These are phyloP conservation scores for Colletotrichum trifolii DNA, from an alignment of 2,329 filamentous ascomycete genomes.

Conservation along the genomic window DNA sequence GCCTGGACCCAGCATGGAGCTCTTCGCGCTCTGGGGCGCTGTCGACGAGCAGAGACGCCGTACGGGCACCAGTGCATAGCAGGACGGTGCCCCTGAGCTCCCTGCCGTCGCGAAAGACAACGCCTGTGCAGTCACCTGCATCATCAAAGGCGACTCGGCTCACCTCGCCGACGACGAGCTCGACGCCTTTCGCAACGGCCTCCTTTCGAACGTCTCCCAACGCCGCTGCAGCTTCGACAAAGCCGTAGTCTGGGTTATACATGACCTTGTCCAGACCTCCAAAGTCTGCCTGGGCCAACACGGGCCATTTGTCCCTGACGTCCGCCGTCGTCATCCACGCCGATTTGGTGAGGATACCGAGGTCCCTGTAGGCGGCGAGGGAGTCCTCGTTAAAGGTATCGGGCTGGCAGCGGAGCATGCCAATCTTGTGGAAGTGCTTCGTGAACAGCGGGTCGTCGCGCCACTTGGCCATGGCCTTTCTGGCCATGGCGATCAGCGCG, in stretches of 20 bases:
- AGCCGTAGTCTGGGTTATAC: conserved; percentile 69
- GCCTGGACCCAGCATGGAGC: conserved; percentile 63
- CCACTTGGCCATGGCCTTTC: conserved; percentile 54
- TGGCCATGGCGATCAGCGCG: conserved; percentile 53
- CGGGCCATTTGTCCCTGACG: conserved; percentile 63
- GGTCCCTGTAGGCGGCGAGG: conserved; percentile 49
- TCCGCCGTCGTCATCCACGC: conserved; percentile 59
- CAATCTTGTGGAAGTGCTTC: conserved; percentile 65
- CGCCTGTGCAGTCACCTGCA: conserved; percentile 59
- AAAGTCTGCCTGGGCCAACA: conserved; percentile 68
- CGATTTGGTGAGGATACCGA: conserved; percentile 53
- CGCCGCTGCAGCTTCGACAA: conserved; percentile 68
- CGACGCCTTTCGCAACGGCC: conserved; percentile 63
- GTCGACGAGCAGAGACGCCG: conserved; percentile 63
- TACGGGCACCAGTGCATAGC: conserved; percentile 67
- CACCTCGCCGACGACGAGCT: conserved; percentile 65
- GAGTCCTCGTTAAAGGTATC: conserved; percentile 58
- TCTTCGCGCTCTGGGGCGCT: conserved; percentile 60
- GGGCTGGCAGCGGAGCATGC: conserved; percentile 59
- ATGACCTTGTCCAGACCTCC: conserved; percentile 64
- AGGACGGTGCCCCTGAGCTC: conserved; percentile 62
- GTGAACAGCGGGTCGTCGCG: conserved; percentile 60
- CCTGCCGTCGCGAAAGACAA: conserved; percentile 58
- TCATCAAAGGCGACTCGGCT: conserved; percentile 57
- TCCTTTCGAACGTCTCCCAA: conserved; percentile 64